phyloP scores from a whole-genome alignment of 2,329 filamentous ascomycete genomes.

The Saccharata proteae region DNA sequence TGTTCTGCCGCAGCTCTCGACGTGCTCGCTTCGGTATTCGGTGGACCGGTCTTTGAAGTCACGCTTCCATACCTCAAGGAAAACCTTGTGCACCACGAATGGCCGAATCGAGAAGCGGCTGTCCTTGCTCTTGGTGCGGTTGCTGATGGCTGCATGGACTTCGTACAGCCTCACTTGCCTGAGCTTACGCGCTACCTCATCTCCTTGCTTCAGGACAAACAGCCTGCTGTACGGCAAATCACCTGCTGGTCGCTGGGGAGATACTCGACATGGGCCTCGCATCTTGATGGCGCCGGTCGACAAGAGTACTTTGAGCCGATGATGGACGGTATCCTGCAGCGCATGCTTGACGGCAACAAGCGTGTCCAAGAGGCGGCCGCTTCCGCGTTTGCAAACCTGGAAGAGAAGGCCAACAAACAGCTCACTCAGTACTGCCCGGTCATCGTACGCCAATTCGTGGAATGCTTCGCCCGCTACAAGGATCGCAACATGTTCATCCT shows the following conservation, averaged over 20 bases:
- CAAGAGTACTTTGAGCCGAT: slow-evolving; percentile 81
- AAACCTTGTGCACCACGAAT: slow-evolving; percentile 78
- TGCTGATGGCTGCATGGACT: slow-evolving; percentile 84
- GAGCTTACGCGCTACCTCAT: slow-evolving; percentile 86
- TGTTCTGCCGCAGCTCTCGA: slow-evolving; percentile 93
- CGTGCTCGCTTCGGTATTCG: slow-evolving; percentile 84
- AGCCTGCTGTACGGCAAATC: slow-evolving; percentile 89
- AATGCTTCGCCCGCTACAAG: slow-evolving; percentile 91
- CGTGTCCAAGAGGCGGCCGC: slow-evolving; percentile 94
- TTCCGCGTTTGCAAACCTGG: slow-evolving; percentile 89
- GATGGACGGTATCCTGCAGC: slow-evolving; percentile 89
- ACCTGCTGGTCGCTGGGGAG: slow-evolving; percentile 95
- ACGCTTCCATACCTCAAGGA: slow-evolving; percentile 87
- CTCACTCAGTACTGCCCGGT: slow-evolving; percentile 77
- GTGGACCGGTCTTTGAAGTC: slow-evolving; percentile 74
- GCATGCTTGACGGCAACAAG: slow-evolving; percentile 97
- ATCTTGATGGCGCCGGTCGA: slow-evolving; percentile 56
- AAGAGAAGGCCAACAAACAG: slow-evolving; percentile 77
- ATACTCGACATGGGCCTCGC: slow-evolving; percentile 85
- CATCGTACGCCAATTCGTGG: slow-evolving; percentile 84
- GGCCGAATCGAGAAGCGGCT: slow-evolving; percentile 86
- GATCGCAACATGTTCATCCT: slow-evolving; percentile 98
- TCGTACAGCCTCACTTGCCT: slow-evolving; percentile 79
- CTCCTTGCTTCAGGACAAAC: slow-evolving; percentile 67
- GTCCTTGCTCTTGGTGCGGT: slow-evolving; percentile 91